A percentile compares a stretch with the other conserved stretches of the same genome.
Conservation (phyloP, 2,329 filamentous ascomycete species). For the Rutstroemia sp. region DNA sequence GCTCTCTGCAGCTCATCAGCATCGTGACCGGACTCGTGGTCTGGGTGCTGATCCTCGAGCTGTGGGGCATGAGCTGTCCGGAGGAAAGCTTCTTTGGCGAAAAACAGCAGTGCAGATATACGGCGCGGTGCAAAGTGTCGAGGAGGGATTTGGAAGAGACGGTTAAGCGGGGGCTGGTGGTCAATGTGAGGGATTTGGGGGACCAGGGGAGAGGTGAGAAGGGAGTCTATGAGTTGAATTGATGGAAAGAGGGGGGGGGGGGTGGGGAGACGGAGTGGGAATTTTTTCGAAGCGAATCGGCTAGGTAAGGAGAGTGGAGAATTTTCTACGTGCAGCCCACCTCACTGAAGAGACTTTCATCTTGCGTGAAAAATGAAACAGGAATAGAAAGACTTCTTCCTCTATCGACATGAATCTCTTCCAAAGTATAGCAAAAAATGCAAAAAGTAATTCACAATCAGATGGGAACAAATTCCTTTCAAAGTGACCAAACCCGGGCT, state of each 20-base stretch:
- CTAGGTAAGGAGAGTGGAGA: too few relatives aligned
- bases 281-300: too few relatives aligned
- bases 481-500: too few relatives aligned
- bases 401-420: too few relatives aligned
- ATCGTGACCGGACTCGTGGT: slow-evolving; percentile 38
- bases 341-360: too few relatives aligned
- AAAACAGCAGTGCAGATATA: slow-evolving; percentile 34
- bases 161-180: slow-evolving; percentile 17
- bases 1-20: slow-evolving; percentile 39
- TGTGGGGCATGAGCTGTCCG: slow-evolving; percentile 41
- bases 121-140: slow-evolving; percentile 33
- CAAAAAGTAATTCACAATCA: too few relatives aligned
- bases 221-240: slow-evolving; percentile 13
- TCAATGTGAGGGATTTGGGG: slow-evolving; percentile 17
- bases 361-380: too few relatives aligned
- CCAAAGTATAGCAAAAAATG: too few relatives aligned
- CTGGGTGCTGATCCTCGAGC: slow-evolving; percentile 41
- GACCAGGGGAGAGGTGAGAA: slow-evolving; percentile 17
- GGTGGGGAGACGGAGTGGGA: too few relatives aligned
- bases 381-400: too few relatives aligned
- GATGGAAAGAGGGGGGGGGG: not conserved
- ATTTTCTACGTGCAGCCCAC: too few relatives aligned
- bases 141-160: slow-evolving; percentile 31
- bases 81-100: slow-evolving; percentile 38
- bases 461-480: too few relatives aligned